Conservation (phyloP, 352 stramenopile species). For the Phytopythium mirpurense region DNA sequence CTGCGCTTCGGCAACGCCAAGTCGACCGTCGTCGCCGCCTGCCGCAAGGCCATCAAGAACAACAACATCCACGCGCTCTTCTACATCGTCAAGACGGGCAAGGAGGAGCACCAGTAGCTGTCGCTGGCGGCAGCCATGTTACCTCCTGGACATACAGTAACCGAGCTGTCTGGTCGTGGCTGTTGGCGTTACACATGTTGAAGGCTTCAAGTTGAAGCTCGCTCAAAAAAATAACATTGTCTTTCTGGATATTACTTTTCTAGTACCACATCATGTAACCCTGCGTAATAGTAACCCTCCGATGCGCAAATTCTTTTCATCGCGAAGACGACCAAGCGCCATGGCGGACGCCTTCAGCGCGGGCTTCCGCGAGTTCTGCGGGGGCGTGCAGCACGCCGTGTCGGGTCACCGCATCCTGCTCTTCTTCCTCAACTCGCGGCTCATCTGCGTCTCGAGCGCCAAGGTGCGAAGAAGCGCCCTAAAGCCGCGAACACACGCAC, state of each 20-base stretch:
- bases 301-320: too few species aligned
- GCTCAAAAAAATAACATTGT: too few species aligned
- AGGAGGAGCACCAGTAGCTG: slow-evolving; percentile 73
- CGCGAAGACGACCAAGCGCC: not conserved
- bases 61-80: slow-evolving; percentile 86
- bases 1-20: slow-evolving; percentile 86
- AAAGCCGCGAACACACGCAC: too few species aligned
- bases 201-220: too few species aligned
- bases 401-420: slow-evolving; percentile 83
- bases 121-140: too few species aligned
- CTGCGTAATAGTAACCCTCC: too few species aligned
- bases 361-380: slow-evolving; percentile 79
- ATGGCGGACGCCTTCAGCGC: slow-evolving; percentile 52
- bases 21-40: slow-evolving; percentile 74
- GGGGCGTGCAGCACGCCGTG: slow-evolving; percentile 80
- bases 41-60: slow-evolving; percentile 87
- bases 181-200: too few species aligned
- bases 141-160: too few species aligned
- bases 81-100: slow-evolving; percentile 83
- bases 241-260: too few species aligned
- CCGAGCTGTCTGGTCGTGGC: too few species aligned
- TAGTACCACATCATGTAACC: too few species aligned
- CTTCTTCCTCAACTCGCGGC: slow-evolving; percentile 81
- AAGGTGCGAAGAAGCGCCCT: too few species aligned
- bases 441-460: slow-evolving; percentile 80